Percentiles rank a stretch among this genome's conserved stretches.
These are phyloP conservation scores for Rhododendron kiyosumense DNA, from an alignment of 148 eudicot species.

Conservation along the genomic window DNA sequence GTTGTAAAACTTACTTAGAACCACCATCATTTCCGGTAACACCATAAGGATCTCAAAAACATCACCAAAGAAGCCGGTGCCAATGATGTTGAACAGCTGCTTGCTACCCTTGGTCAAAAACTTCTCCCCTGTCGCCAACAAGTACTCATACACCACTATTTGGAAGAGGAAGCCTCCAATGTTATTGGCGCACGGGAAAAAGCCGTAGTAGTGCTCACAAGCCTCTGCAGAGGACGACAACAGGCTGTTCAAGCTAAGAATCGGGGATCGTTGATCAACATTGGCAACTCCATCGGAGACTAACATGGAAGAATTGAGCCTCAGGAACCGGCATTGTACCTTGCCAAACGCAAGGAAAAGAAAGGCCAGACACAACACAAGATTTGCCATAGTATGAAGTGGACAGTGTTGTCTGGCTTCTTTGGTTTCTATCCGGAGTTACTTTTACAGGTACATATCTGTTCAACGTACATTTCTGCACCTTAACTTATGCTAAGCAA, in stretches of 20 bases:
- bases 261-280: background rate
- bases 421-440: background rate
- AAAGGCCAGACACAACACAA: background rate
- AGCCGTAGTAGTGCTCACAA: constrained; percentile 25
- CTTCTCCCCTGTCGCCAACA: constrained; percentile 26
- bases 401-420: background rate
- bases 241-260: background rate
- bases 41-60: constrained; percentile 28
- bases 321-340: constrained; percentile 16
- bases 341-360: constrained; percentile 7
- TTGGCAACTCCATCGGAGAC: constrained; percentile 26
- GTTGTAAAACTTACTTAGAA: constrained; percentile 13
- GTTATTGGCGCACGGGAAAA: constrained; percentile 39
- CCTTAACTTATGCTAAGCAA: background rate
- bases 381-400: background rate
- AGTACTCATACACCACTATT: constrained; percentile 22
- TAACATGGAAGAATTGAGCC: constrained; percentile 10
- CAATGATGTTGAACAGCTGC: constrained; percentile 26
- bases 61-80: constrained; percentile 27
- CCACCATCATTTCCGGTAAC: constrained; percentile 23
- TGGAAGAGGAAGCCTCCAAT: constrained; percentile 27
- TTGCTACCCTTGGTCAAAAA: constrained; percentile 25
- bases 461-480: background rate
- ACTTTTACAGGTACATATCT: background rate
- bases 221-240: background rate